Conservation (phyloP, 2,329 filamentous ascomycete species). For the Diplodia intermedia region DNA sequence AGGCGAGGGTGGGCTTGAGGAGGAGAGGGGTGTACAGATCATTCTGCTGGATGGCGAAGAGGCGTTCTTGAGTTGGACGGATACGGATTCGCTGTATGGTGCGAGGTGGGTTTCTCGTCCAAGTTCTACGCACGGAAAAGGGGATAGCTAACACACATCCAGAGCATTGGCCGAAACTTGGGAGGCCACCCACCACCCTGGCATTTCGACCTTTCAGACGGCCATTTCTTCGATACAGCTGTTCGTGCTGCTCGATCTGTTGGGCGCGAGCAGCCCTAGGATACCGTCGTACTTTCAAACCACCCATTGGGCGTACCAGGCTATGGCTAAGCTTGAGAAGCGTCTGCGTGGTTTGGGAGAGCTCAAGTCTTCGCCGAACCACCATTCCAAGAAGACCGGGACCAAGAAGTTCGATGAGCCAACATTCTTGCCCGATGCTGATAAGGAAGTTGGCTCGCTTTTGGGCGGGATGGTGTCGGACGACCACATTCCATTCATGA, state of each 20-base stretch:
- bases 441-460: constrained; percentile 60
- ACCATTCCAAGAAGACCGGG: constrained; percentile 47
- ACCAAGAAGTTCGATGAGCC: constrained; percentile 43
- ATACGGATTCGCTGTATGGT: constrained; percentile 85
- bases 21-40: constrained; percentile 84
- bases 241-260: constrained; percentile 89
- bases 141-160: constrained; percentile 14
- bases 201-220: constrained; percentile 76
- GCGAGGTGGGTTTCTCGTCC: constrained; percentile 65
- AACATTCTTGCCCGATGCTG: constrained; percentile 70
- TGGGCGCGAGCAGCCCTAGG: constrained; percentile 71
- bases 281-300: constrained; percentile 88
- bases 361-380: constrained; percentile 68
- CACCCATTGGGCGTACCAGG: constrained; percentile 91
- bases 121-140: background rate
- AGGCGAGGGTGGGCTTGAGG: constrained; percentile 58
- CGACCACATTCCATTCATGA: constrained; percentile 91
- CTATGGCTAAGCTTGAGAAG: constrained; percentile 75
- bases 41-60: constrained; percentile 93
- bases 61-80: constrained; percentile 82
- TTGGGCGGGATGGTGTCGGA: constrained; percentile 69
- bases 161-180: constrained; percentile 78
- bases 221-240: constrained; percentile 81
- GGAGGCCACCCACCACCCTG: constrained; percentile 73
- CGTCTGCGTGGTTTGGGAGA: constrained; percentile 72